Percentiles rank a stretch among this genome's conserved stretches.
Evolutionary conservation across 495 filamentous ascomycete genomes (phyloP).

Genomic region (Talaromyces nanjingensis): DNA sequence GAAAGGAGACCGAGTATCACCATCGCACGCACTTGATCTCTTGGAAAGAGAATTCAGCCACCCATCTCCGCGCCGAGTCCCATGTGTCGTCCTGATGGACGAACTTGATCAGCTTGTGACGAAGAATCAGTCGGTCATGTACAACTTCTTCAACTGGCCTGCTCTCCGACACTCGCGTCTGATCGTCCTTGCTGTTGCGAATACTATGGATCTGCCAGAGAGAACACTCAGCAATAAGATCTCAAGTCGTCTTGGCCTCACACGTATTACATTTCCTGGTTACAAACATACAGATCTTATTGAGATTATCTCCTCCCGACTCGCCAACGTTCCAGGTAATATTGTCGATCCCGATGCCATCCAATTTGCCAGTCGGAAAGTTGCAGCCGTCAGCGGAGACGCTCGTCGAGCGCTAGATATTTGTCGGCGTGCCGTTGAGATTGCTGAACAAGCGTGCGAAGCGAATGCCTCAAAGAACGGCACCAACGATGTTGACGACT

Average conservation of each 20-base stretch:
- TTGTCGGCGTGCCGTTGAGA: constrained; percentile 89
- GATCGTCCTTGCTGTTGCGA: constrained; percentile 95
- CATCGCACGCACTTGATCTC: constrained; percentile 83
- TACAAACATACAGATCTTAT: constrained; percentile 98
- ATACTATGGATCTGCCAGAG: constrained; percentile 98
- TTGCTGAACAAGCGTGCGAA: constrained; percentile 71
- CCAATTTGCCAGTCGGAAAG: constrained; percentile 94
- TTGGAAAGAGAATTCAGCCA: constrained; percentile 87
- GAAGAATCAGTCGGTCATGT: constrained; percentile 98
- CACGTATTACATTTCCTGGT: constrained; percentile 91
- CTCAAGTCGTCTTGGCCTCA: constrained; percentile 80
- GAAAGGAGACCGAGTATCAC: constrained; percentile 85
- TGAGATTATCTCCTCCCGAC: constrained; percentile 86
- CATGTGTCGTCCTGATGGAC: constrained; percentile 98
- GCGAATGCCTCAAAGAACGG: constrained; percentile 17
- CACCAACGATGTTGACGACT: constrained; percentile 20
- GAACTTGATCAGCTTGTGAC: constrained; percentile 98
- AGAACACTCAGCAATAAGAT: constrained; percentile 97
- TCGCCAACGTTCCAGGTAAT: constrained; percentile 78
- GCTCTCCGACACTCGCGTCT: constrained; percentile 80
- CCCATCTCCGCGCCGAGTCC: constrained; percentile 82
- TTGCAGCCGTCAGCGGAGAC: constrained; percentile 92
- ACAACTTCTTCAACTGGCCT: constrained; percentile 99
- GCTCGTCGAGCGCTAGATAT: constrained; percentile 91
- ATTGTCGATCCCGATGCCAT: constrained; percentile 91